Base-by-base conservation (phyloP, 179 eudicot species). In the Silene coronaria region DNA sequence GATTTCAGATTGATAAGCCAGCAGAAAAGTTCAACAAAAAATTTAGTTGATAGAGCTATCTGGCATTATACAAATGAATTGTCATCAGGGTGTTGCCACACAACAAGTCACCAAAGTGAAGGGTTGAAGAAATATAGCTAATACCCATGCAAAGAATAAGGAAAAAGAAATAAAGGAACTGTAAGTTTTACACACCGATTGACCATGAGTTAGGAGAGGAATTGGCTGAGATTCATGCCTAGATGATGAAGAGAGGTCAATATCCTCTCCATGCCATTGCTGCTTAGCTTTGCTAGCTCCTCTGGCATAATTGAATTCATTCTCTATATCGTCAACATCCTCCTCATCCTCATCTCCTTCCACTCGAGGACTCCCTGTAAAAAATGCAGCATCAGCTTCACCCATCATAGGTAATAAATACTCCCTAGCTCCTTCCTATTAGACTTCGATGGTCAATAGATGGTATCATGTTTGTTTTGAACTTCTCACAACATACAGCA, bases 321-420 rank as follows among this genome's bases (percentile, higher is more conserved):
- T 91, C 73, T 92, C 97, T 75, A 92, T 67, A 80, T 92, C 97
- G 82, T 92, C 97, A 77, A 80, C 81, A 83, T 89, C 96, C 72
- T 92, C 97, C 83, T 92, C 97, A 48, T 92, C 97, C 48, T 91
- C 97, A 83, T 92, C 97, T 66, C 97, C 98, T n/a, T 88, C 85
- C 79, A 93, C 97, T 75, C 98, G 83, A 67, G 91, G 86, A 81
- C 93, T 86, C 79, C 96, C 98, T 93, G 79, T 46, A 30, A 17
- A 11, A 70, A 59, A 27, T 76, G 80, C 63, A 8, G 28, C 58
- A 70, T 59, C 26, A 48, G 72, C 36, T 73, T 62, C 60, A 64
- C 17, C 58, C 73, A 45, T 32, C 21, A 38, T 9, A 76, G 24
- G 27, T 75, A 2, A 21, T 22, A 53, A 53, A 53, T 53, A 53